Evolutionary conservation across 305 asterid genomes (phyloP).

Genomic region (Fraxinus nigra): DNA sequence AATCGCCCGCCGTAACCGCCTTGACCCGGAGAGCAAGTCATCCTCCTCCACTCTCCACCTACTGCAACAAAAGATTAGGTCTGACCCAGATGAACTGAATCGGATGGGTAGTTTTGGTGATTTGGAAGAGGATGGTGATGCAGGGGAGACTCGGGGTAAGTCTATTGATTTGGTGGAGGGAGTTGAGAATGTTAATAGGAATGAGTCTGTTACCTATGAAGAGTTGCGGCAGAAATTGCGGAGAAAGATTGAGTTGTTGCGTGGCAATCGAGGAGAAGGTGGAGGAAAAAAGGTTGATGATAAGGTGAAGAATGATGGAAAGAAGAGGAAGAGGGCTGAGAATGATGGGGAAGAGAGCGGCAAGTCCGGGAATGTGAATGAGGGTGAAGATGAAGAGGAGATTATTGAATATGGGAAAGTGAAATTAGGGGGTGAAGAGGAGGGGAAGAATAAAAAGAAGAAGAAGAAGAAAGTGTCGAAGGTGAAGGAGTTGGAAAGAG

Average conservation of each 20-base stretch:
- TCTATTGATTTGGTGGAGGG: conserved; percentile 34
- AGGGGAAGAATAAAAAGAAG: conserved; percentile 32
- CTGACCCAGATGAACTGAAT: conserved; percentile 4
- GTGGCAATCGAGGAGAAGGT: conserved; percentile 65
- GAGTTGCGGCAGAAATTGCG: conserved; percentile 62
- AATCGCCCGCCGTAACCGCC: conserved; percentile 77
- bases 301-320: conserved; percentile 25
- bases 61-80: conserved; percentile 32
- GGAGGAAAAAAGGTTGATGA: conserved; percentile 21
- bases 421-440: conserved; percentile 61
- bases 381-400: conserved; percentile 46
- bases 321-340: conserved; percentile 39
- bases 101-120: conserved; percentile 3
- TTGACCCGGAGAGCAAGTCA: conserved; percentile 67
- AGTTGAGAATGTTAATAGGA: conserved; percentile 6
- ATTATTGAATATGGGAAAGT: conserved; percentile 79
- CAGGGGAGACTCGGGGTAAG: conserved; percentile 14
- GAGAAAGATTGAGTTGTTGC: conserved; percentile 56
- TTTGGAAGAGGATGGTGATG: conserved; percentile 22
- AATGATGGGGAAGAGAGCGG: conserved; percentile 30
- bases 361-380: conserved; percentile 25
- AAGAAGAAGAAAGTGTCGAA: conserved; percentile 61
- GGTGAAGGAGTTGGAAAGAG: conserved; percentile 61
- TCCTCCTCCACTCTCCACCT: conserved; percentile 49
- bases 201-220: conserved; percentile 65